phyloP scores from a whole-genome alignment of 768 basidiomycete genomes.

The Gymnopilus dilepis region DNA sequence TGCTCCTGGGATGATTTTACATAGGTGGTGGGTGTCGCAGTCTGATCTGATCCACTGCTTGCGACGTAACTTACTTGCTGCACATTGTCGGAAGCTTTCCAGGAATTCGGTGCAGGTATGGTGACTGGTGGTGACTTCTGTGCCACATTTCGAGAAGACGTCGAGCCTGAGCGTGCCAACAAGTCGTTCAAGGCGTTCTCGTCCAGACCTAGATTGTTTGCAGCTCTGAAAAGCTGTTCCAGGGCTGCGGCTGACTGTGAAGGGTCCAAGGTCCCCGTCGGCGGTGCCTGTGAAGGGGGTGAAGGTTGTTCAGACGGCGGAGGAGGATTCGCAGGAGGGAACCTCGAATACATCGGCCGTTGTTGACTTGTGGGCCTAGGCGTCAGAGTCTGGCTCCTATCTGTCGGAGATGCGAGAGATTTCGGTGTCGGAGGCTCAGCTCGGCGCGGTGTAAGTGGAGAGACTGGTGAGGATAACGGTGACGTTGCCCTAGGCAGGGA shows the following conservation, averaged over 20 bases:
- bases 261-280: slow-evolving; percentile 22
- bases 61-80: slow-evolving; percentile 32
- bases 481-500: slow-evolving; percentile 36
- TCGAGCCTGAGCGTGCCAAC: slow-evolving; percentile 72
- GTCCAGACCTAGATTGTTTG: slow-evolving; percentile 76
- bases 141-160: slow-evolving; percentile 50
- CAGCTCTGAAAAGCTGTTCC: slow-evolving; percentile 78
- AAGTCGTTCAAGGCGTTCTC: slow-evolving; percentile 72
- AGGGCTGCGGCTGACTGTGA: slow-evolving; percentile 53
- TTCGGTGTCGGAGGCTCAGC: slow-evolving; percentile 25
- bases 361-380: slow-evolving; percentile 26
- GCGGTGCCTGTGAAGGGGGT: slow-evolving; percentile 15
- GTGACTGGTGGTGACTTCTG: slow-evolving; percentile 23
- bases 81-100: slow-evolving; percentile 17
- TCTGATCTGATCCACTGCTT: slow-evolving; percentile 37
- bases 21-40: slow-evolving; percentile 32
- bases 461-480: slow-evolving; percentile 29
- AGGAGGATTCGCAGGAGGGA: slow-evolving; percentile 35
- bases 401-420: slow-evolving; percentile 14
- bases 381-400: slow-evolving; percentile 20
- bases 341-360: slow-evolving; percentile 36
- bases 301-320: slow-evolving; percentile 16
- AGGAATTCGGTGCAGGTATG: slow-evolving; percentile 15
- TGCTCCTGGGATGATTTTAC: slow-evolving; percentile 14
- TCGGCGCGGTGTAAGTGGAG: slow-evolving; percentile 34